A percentile compares a stretch with the other conserved stretches of the same genome.
Conservation (phyloP, 1,284 basidiomycete species). For the Malassezia vespertilionis region DNA sequence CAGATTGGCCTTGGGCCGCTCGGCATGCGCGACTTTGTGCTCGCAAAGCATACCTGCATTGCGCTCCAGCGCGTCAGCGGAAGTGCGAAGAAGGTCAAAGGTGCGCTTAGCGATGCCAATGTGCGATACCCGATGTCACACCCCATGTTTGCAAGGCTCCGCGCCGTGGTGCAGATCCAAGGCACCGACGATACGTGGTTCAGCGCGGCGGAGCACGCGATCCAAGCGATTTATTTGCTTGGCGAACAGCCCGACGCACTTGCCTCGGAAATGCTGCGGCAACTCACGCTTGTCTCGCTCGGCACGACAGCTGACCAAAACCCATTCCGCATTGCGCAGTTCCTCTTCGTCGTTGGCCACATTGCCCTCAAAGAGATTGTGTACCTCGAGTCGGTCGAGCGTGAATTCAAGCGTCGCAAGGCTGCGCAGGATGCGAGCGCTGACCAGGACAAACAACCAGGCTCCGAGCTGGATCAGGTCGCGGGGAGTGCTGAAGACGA, state of each 20-base stretch:
- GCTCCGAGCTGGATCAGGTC: slow-evolving; percentile 73
- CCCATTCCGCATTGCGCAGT: slow-evolving; percentile 69
- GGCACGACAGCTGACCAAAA: background rate
- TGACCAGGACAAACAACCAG: slow-evolving; percentile 49
- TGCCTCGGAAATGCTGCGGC: slow-evolving; percentile 70
- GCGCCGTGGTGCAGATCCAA: slow-evolving; percentile 54
- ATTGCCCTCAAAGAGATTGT: slow-evolving; percentile 96
- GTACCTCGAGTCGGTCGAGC: slow-evolving; percentile 88
- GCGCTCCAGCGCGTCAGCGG: slow-evolving; percentile 84
- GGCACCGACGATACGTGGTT: slow-evolving; percentile 53
- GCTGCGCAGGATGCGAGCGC: slow-evolving; percentile 64
- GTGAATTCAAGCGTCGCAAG: slow-evolving; percentile 92
- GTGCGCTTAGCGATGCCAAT: slow-evolving; percentile 64
- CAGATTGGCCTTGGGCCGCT: slow-evolving; percentile 75
- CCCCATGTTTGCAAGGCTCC: slow-evolving; percentile 70
- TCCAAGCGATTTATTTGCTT: slow-evolving; percentile 89
- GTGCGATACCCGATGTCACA: slow-evolving; percentile 79
- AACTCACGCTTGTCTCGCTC: slow-evolving; percentile 66
- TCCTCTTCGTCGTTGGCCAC: slow-evolving; percentile 88
- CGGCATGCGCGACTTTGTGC: slow-evolving; percentile 63
- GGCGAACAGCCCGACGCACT: slow-evolving; percentile 84
- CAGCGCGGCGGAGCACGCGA: slow-evolving; percentile 84
- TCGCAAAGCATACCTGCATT: slow-evolving; percentile 86
- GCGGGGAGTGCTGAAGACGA: slow-evolving; percentile 97
- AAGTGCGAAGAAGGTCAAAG: slow-evolving; percentile 93